These are phyloP conservation scores for Cicer chorassanicum DNA, from an alignment of 306 rosid genomes.

Conservation along the genomic window DNA sequence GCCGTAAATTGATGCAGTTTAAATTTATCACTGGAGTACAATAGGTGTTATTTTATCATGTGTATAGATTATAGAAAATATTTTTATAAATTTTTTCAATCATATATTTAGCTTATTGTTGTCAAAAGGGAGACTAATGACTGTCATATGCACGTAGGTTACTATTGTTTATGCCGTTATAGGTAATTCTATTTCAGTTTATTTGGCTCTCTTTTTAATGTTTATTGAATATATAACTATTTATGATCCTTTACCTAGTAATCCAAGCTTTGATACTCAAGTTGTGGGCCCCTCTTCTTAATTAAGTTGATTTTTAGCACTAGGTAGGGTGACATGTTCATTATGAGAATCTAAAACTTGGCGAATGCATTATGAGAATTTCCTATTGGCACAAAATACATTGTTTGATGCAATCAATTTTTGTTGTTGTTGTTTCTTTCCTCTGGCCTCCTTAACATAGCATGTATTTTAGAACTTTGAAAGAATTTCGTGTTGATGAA, in stretches of 20 bases:
- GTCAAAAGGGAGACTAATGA: slow-evolving; percentile 13
- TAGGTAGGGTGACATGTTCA: not conserved
- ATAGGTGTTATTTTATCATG: slow-evolving; percentile 1
- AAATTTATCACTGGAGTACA: slow-evolving; percentile 25
- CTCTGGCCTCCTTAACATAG: not conserved
- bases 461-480: not conserved
- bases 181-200: not conserved
- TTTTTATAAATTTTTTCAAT: slow-evolving; percentile 3
- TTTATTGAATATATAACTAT: not conserved
- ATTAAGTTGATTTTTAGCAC: not conserved
- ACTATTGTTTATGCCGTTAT: not conserved
- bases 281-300: not conserved
- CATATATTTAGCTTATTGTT: slow-evolving; percentile 11
- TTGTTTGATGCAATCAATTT: not conserved
- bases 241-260: not conserved
- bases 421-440: slow-evolving; percentile 19
- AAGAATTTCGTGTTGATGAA: slow-evolving; percentile 34
- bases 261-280: not conserved
- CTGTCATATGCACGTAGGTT: slow-evolving; percentile 7
- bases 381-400: not conserved
- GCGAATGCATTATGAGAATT: slow-evolving; percentile 13
- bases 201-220: not conserved
- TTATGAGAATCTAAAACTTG: not conserved
- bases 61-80: not conserved
- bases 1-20: not conserved